Base-by-base conservation (phyloP, 768 basidiomycete genomes). In the Clavulina sp. region DNA sequence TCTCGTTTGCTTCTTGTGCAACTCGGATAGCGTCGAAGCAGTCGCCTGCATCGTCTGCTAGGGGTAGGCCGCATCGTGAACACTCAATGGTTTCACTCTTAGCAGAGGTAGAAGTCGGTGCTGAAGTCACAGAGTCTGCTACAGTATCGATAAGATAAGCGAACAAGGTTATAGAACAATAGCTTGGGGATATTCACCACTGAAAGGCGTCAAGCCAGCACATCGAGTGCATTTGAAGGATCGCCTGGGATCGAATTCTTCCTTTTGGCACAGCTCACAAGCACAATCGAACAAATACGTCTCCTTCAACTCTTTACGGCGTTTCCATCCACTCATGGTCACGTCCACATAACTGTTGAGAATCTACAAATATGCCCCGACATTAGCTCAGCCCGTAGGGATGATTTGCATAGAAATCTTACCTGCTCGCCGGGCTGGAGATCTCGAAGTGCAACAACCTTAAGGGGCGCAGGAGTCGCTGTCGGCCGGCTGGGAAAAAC, bases 331-430 rank as follows among this genome's bases (percentile, higher is more conserved):
- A 0, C 89, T 82, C 2, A 84, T 67, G 0, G 87, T 85, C 0
- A 83, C 77, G 61, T 96, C 93, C 41, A 95, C 71, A 57, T 96
- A 96, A 5, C 84, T 70, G 0, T 81, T 88, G 32, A 82, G 56
- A 41, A 97, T 70, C 89, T 91, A 51, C 13, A 0, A 33, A 34
- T 34, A 7, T 30, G 13, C 26, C 9, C 5, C 1, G 19, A 3
- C 18, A 46, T 21, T 24, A 4, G 5, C 21, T 18, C 28, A n/a
- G 3, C n/a, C 2, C 13, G 3, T 6, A 32, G 18, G 31, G 5
- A 52, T 34, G n/a, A 26, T 43, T 34, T 5, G 6, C 26, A 26
- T n/a, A 6, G 28, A 9, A 36, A n/a, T 26, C 65, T 4, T 48
- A 84, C 86, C 75, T 95, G 84, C 63, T 92, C 80, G 4, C 70